These are phyloP conservation scores for Coemansia sp. DNA, from an alignment of 192 early-diverging fungal species.

Conservation along the genomic window DNA sequence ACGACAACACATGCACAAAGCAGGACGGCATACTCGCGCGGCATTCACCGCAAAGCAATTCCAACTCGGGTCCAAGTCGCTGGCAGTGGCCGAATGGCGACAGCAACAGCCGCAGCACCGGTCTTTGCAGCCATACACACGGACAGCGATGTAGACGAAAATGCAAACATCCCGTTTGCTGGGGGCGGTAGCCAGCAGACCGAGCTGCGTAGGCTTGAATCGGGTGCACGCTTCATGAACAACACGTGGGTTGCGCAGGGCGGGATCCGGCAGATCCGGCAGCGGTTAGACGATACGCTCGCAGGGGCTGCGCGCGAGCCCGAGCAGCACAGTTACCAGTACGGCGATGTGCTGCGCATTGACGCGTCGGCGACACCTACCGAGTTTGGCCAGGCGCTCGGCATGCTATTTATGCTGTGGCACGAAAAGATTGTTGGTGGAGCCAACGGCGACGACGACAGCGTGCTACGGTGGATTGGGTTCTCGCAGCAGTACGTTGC, in stretches of 20 bases:
- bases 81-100: not conserved
- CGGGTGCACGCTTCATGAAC: conserved; percentile 34
- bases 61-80: conserved; percentile 15
- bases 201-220: conserved; percentile 8
- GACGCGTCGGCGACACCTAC: conserved; percentile 17
- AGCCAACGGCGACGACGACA: not conserved
- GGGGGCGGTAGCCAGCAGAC: not conserved
- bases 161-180: not conserved
- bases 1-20: not conserved
- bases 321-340: conserved; percentile 3
- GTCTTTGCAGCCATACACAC: not conserved
- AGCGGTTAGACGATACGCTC: not conserved
- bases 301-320: not conserved
- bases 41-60: conserved; percentile 7
- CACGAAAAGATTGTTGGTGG: not conserved
- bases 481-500: conserved; percentile 29
- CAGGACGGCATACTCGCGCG: not conserved
- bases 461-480: conserved; percentile 38
- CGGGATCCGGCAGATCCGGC: conserved; percentile 22
- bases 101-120: not conserved
- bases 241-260: conserved; percentile 41
- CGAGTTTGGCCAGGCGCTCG: conserved; percentile 40
- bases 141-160: not conserved
- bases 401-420: conserved; percentile 41
- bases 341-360: conserved; percentile 34